Evolutionary conservation across 1,139 yeast genomes (phyloP).

Genomic region (Geotrichum reessii): DNA sequence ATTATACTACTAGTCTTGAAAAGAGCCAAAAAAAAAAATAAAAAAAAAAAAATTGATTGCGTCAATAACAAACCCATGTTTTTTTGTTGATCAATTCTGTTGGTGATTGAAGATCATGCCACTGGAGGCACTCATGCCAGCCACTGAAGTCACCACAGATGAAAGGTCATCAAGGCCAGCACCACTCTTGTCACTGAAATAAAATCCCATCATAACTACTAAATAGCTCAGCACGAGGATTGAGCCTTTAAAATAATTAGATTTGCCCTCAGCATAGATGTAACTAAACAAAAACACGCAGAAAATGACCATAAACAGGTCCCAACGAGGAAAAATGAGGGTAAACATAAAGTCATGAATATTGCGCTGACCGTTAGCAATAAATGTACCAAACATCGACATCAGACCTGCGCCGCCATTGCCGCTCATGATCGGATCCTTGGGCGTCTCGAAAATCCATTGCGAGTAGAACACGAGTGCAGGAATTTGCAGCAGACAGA

Average conservation of each 20-base stretch:
- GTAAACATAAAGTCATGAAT: conserved; percentile 54
- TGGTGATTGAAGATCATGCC: background rate
- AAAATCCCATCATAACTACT: conserved; percentile 77
- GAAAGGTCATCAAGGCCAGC: background rate
- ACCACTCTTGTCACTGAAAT: conserved; percentile 45
- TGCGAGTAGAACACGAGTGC: conserved; percentile 77
- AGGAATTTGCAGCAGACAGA: conserved; percentile 88
- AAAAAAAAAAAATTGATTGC: no score
- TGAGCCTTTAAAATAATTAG: conserved; percentile 93
- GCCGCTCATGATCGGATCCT: background rate
- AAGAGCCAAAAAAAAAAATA: no score
- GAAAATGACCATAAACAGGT: conserved; percentile 74
- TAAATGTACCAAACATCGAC: background rate
- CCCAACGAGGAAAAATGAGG: conserved; percentile 93
- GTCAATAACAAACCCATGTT: background rate
- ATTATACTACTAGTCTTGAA: no score
- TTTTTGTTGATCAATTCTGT: background rate
- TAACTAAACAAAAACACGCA: conserved; percentile 88
- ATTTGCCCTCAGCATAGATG: conserved; percentile 93
- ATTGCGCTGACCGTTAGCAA: background rate
- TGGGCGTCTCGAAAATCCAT: background rate
- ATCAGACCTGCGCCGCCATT: background rate
- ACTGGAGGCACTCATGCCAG: background rate
- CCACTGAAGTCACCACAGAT: background rate
- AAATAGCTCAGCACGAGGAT: conserved; percentile 73